Base-by-base conservation (phyloP, 306 rosid species). In the Mimosa pudica region DNA sequence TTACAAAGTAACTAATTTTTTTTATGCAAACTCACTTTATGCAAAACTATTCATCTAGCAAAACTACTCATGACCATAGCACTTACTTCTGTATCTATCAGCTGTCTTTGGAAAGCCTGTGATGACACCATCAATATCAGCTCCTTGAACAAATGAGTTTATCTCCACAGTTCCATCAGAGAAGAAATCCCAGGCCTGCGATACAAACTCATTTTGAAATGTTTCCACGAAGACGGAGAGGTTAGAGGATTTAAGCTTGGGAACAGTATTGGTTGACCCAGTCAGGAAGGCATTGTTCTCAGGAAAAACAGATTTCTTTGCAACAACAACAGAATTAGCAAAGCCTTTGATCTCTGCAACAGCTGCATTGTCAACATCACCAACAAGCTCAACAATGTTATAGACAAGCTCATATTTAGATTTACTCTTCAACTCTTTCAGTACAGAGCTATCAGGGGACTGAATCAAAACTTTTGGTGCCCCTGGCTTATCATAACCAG, bases 141-240 rank as follows among this genome's bases (percentile, higher is more conserved):
- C 78, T 33, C 77, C 86, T 6, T 0, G n/a, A 75, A 87, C 84
- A 81, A 3, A 93, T 42, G 98, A 72, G 78, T 93, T 90, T 84
- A 95, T 85, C 90, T 95, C 98, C 68, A 91, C 87, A 0, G 94
- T 89, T 73, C 94, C 47, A 86, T 95, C 98, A 11, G 97, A 86
- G 79, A 89, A 79, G 91, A 84, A 95, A 88, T 95, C 99, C 94
- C 91, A 93, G 67, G 98, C 83, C 81, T 90, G 96, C 45, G 97
- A 89, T 70, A 85, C 85, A 80, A 90, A 95, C 87, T 95, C 99
- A 82, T 95, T 91, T 89, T 88, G 84, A 82, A 95, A 95, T 48
- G 77, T 79, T 83, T 88, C 92, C 12, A 83, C 97, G 24, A 86
- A 92, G 44, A 95, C 92, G 12, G 91, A 69, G 79, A 95, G 85